Conservation (phyloP, 1,139 yeast genomes). For the Pneumocystis sp. region DNA sequence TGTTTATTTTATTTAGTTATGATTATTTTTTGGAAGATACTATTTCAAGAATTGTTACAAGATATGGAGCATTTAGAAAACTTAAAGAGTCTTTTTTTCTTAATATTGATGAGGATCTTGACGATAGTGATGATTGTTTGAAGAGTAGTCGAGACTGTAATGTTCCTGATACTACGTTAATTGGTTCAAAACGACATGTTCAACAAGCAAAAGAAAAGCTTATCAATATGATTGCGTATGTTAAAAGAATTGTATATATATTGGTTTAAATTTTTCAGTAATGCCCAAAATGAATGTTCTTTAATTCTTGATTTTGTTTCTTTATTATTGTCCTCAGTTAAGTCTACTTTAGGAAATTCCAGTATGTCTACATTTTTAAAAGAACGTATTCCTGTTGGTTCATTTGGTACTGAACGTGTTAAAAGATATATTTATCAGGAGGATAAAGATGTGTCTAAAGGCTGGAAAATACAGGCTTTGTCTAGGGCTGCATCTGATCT, state of each 20-base stretch:
- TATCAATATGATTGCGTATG: neutral
- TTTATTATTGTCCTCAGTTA: slow-evolving; percentile 58
- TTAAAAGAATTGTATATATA: neutral
- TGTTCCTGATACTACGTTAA: neutral
- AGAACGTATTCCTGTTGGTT: slow-evolving; percentile 64
- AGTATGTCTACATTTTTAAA: slow-evolving; percentile 82
- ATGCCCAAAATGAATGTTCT: slow-evolving; percentile 78
- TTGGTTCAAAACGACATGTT: neutral
- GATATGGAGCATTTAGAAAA: slow-evolving; percentile 1
- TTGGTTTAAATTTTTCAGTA: slow-evolving; percentile 24
- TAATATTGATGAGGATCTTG: neutral
- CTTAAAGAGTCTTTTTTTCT: neutral
- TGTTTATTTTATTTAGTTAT: neutral
- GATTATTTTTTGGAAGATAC: neutral
- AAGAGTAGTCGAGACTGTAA: neutral
- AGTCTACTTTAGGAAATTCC: slow-evolving; percentile 72
- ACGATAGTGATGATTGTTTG: neutral
- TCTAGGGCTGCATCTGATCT: neutral
- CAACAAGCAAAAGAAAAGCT: slow-evolving; percentile 1
- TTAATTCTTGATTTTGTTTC: slow-evolving; percentile 78
- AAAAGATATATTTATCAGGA: neutral
- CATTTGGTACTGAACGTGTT: slow-evolving; percentile 55
- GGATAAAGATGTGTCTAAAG: neutral
- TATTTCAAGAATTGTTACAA: neutral
- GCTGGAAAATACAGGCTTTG: neutral